Conservation (phyloP, 2,329 filamentous ascomycete species). For the Colletotrichum endophyticum region DNA sequence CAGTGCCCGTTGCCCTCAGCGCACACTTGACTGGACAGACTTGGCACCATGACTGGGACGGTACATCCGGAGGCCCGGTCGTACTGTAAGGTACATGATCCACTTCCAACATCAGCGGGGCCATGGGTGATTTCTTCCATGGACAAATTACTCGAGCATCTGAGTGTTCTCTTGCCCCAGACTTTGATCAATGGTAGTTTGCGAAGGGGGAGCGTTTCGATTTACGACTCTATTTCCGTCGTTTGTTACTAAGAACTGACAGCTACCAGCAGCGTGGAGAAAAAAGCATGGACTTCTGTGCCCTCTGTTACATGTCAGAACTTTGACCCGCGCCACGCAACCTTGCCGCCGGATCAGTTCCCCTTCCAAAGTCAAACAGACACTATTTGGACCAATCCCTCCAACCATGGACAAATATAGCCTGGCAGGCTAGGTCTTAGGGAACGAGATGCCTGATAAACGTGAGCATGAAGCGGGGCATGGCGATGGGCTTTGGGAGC, state of each 20-base stretch:
- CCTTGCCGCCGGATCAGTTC: background rate
- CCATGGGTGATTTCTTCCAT: background rate
- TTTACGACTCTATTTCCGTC: background rate
- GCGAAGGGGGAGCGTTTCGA: background rate
- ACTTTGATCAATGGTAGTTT: background rate
- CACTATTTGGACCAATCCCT: background rate
- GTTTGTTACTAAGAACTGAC: background rate
- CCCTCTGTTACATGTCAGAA: constrained; percentile 14
- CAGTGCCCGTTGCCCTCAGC: background rate
- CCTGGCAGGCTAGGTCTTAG: background rate
- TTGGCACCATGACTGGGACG: background rate
- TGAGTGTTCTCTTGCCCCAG: background rate
- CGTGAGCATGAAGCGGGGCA: background rate
- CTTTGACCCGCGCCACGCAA: background rate
- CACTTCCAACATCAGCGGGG: background rate
- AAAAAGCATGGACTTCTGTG: background rate
- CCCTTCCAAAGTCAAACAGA: constrained; percentile 12
- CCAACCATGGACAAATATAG: background rate
- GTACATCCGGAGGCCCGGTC: constrained; percentile 12
- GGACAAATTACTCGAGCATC: background rate
- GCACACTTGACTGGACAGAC: background rate
- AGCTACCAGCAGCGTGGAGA: background rate
- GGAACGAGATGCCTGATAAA: background rate
- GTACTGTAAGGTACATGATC: background rate
- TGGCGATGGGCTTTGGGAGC: background rate